Evolutionary conservation across 306 rosid species (phyloP).

Genomic region (Trichosanthes truncata): DNA sequence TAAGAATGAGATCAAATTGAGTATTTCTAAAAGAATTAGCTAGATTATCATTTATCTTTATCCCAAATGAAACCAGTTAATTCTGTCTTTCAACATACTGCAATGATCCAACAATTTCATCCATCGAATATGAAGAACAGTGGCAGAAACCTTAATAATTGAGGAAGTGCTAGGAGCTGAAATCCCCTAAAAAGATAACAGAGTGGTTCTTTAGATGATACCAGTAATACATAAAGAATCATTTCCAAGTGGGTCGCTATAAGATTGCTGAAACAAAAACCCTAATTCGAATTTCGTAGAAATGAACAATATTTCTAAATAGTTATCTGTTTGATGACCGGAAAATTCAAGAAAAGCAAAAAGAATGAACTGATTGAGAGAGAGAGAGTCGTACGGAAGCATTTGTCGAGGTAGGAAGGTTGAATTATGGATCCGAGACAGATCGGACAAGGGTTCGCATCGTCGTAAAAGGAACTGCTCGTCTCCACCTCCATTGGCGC

Average conservation of each 20-base stretch:
- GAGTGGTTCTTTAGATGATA: background rate
- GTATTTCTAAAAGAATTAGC: background rate
- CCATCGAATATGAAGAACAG: background rate
- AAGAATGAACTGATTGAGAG: background rate
- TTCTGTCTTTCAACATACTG: background rate
- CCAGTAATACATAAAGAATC: background rate
- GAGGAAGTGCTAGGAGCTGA: background rate
- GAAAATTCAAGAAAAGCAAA: background rate
- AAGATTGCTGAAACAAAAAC: background rate
- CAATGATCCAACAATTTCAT: background rate
- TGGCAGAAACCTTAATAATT: background rate
- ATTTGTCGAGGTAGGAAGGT: slow-evolving; percentile 61
- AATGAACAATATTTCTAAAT: background rate
- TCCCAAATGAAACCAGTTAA: background rate
- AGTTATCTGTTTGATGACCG: background rate
- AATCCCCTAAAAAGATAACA: background rate
- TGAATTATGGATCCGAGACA: slow-evolving; percentile 51
- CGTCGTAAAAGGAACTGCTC: slow-evolving; percentile 13
- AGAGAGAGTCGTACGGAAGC: slow-evolving; percentile 41
- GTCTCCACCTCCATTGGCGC: background rate
- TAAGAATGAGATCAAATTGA: background rate
- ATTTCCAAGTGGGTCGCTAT: background rate
- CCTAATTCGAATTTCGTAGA: background rate
- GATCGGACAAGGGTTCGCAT: slow-evolving; percentile 54
- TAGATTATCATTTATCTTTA: background rate